A percentile compares a stretch with the other conserved stretches of the same genome.
Evolutionary conservation across 768 basidiomycete genomes (phyloP).

Genomic region (Roridomyces roridus): DNA sequence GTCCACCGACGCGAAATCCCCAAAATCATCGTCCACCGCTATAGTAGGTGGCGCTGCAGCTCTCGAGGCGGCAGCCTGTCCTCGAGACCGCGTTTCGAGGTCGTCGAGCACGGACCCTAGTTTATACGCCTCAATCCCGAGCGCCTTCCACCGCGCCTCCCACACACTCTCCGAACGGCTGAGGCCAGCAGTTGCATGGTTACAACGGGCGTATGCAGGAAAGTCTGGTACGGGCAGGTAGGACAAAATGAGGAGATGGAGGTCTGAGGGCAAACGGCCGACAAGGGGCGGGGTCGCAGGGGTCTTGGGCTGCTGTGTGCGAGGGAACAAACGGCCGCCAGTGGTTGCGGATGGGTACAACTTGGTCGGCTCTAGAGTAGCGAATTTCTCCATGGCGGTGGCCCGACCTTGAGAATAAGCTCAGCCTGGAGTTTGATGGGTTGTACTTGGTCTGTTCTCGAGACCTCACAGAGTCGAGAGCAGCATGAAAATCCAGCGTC

Average conservation of each 20-base stretch:
- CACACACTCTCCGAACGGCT: slow-evolving; percentile 79
- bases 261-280: slow-evolving; percentile 79
- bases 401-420: not conserved
- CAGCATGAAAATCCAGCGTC: no score
- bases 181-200: slow-evolving; percentile 66
- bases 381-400: slow-evolving; percentile 79
- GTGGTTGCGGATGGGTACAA: slow-evolving; percentile 48
- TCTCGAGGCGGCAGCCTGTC: slow-evolving; percentile 42
- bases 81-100: slow-evolving; percentile 55
- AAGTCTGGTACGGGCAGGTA: slow-evolving; percentile 83
- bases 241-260: slow-evolving; percentile 77
- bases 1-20: slow-evolving; percentile 74
- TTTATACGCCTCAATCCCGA: slow-evolving; percentile 54
- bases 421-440: not conserved
- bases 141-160: slow-evolving; percentile 72
- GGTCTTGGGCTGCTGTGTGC: slow-evolving; percentile 28
- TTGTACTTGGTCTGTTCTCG: no score
- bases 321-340: slow-evolving; percentile 35
- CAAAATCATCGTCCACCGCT: slow-evolving; percentile 85
- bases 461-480: no score
- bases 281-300: slow-evolving; percentile 48
- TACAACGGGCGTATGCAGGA: slow-evolving; percentile 73
- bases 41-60: slow-evolving; percentile 65
- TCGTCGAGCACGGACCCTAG: slow-evolving; percentile 60
- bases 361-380: slow-evolving; percentile 79